Base-by-base conservation (phyloP, 2,329 filamentous ascomycete genomes). In the Fusarium sp. region DNA sequence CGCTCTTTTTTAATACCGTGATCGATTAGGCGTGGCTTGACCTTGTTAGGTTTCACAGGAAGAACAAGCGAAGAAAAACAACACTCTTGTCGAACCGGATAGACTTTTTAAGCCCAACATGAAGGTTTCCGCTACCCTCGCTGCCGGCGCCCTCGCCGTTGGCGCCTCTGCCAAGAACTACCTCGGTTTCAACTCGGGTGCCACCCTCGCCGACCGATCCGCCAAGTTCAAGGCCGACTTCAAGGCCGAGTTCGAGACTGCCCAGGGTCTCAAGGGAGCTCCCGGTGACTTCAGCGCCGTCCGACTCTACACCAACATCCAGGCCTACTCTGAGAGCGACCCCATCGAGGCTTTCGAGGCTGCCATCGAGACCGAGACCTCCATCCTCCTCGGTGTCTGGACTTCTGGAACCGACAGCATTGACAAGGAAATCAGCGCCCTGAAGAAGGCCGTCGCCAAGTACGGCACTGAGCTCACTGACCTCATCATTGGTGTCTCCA, bases 281-380 rank as follows among this genome's bases (percentile, higher is more conserved):
- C 88, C 89, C 11, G 88, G 88, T 68, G 83, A 82, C 74, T 91
- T 91, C 84, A 89, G 86, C 77, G 84, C 88, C 67, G 87, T 90
- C 74, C 89, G 91, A 62, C 85, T 92, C 35, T 93, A 93, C 86
- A 93, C 92, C 80, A 91, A 89, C 85, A 89, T 92, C 80, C 88
- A 90, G 82, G 87, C 87, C 79, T 85, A 89, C 82, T 85, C 92
- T 79, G 88, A 93, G 85, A 88, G 89, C 76, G 93, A 96, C 82
- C 95, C 94, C 62, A 86, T 97, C 79, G 86, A 94, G 85, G 95
- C 95, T 47, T 90, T 96, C 84, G 93, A 94, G 84, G 91, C 91
- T 38, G 91, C 91, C 77, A 85, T 92, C 54, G 84, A 86, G 68
- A 90, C 89, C 70, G 85, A 90, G 50, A 90, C 89, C 20, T 83